Evolutionary conservation across 2,329 filamentous ascomycete species (phyloP), one percentile per base, ranked within the genome.

Genomic region (Pseudogymnoascus sp.): DNA sequence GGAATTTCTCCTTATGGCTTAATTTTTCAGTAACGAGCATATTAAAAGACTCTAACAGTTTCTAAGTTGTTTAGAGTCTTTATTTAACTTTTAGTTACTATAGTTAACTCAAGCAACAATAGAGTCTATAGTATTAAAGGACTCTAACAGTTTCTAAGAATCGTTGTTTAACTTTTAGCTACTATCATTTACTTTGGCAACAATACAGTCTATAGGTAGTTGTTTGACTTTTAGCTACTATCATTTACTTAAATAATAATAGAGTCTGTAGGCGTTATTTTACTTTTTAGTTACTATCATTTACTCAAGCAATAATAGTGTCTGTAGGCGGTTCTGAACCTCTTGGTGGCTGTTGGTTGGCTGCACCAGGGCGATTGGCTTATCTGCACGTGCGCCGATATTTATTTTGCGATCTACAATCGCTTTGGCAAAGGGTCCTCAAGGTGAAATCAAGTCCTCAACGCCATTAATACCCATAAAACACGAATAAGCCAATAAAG

Each of bases 391-490:
- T 56, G 49, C 49, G 28, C n/a, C 11, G 9, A 12, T 18, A 34
- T 56, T 56, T 34, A 56, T 56, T 56, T 34, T 56, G 25, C 28
- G n/a, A 56, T 56, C 25, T 31, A 12, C 49, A 56, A 56, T 18
- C 21, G 49, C 21, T 53, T 56, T 56, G 28, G n/a, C 28, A 56
- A 18, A 25, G 9, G 28, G 49, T 34, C n/a, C 28, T 56, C 28
- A 56, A 56, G 49, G 25, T 34, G 9, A 28, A 56, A 56, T 56
- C n/a, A 56, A 56, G 49, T 18, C 16, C 49, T 31, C 28, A 3
- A 34, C 49, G 49, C n/a, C 25, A 56, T 12, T 56, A 56, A 56
- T 34, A 56, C 25, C 9, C 25, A 31, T 34, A 56, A 31, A 9
- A 31, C 46, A 56, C n/a, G n/a, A 34, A 56, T 56, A 18, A 31